Evolutionary conservation across 805 yeast species (phyloP), one percentile per base, ranked within the genome.

Genomic region (Middelhovenomyces tepae): DNA sequence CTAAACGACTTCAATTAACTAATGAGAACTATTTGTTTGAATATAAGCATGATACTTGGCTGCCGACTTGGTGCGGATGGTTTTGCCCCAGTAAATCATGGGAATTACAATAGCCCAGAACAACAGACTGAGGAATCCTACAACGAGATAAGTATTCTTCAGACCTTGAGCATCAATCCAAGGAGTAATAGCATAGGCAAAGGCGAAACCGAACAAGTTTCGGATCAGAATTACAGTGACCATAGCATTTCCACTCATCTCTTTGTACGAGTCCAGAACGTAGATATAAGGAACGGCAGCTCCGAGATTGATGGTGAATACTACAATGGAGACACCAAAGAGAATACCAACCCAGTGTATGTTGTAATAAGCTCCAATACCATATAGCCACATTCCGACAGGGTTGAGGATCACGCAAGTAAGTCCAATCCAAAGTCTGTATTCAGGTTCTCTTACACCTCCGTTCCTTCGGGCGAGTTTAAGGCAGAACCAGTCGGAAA

Each of bases 111-210:
- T n/a, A n/a, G n/a, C n/a, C n/a, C n/a, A n/a, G n/a, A n/a, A n/a
- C n/a, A n/a, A n/a, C n/a, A n/a, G n/a, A n/a, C n/a, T n/a, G n/a
- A n/a, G n/a, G n/a, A n/a, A n/a, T n/a, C n/a, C n/a, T n/a, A n/a
- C n/a, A n/a, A n/a, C n/a, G n/a, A n/a, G n/a, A 16, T 67, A 70
- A 19, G 68, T 59, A 39, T 66, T 58, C 42, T 67, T 67, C 40
- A 56, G 51, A 2, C 75, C 75, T 34, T 60, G 48, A 43, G 66
- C 64, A 4, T 41, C 48, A 18, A 68, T 55, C 65, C 71, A 70
- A 16, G 70, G 67, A 3, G 72, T 69, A 33, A 70, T 59, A 16
- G 71, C 74, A 38, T 69, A 70, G 37, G 62, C 63, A 52, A 67
- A 59, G 3, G 65, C 73, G 43, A 69, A 70, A 3, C 45, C 44